Evolutionary conservation across 768 basidiomycete genomes (phyloP).

Genomic region (Kwoniella europaea): DNA sequence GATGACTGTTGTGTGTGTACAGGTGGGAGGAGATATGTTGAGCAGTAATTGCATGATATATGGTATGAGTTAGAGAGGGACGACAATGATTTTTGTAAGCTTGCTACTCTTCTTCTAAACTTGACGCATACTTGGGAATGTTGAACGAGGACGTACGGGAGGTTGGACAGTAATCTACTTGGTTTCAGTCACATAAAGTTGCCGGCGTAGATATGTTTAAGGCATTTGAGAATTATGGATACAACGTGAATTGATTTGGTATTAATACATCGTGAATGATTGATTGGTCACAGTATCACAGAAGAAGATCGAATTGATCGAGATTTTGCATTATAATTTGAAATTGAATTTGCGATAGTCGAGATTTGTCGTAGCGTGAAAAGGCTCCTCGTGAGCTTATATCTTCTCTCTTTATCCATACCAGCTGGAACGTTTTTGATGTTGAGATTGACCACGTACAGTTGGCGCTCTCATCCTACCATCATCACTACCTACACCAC

Average conservation of each 20-base stretch:
- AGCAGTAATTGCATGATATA: neutral
- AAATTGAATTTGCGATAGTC: neutral
- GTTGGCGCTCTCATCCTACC: constrained; percentile 39
- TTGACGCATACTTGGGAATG: constrained; percentile 15
- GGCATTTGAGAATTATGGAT: neutral
- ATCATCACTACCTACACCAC: constrained; percentile 31
- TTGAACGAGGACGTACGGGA: constrained; percentile 42
- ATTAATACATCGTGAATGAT: neutral
- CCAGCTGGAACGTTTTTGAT: constrained; percentile 25
- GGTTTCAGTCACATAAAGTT: no score
- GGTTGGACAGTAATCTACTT: constrained; percentile 51
- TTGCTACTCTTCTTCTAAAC: constrained; percentile 13
- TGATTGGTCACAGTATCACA: no score
- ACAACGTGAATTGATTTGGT: neutral
- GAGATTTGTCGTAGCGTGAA: neutral
- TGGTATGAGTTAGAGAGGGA: constrained; percentile 8
- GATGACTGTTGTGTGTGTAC: constrained; percentile 13
- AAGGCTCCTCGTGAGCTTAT: constrained; percentile 3
- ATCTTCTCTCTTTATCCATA: constrained; percentile 13
- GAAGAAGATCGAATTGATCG: neutral
- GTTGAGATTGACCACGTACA: constrained; percentile 35
- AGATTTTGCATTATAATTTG: neutral
- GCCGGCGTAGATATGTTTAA: neutral
- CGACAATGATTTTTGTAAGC: constrained; percentile 17
- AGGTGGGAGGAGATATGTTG: constrained; percentile 1